Base-by-base conservation (phyloP, 192 early-diverging fungal species). In the Coemansia sp. region DNA sequence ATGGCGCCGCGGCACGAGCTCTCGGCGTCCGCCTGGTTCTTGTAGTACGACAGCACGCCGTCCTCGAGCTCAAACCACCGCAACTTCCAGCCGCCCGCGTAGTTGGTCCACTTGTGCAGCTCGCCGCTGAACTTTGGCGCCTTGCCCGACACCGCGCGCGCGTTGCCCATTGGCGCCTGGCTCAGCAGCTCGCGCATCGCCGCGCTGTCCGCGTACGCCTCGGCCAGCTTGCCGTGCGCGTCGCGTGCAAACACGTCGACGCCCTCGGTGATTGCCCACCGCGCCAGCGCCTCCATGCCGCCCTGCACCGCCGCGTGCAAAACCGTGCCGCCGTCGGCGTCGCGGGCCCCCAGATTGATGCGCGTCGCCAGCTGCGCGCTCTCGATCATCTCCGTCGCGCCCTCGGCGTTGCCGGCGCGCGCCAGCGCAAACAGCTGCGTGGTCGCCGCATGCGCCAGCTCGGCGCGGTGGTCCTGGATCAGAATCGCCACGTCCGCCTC, bases 31-130 rank as follows among this genome's bases (percentile, higher is more conserved):
- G 83, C 83, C 48, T 84, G 76, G 58, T 86, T 83, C 49, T 90
- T 87, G 75, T 85, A 93, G 58, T 93, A 93, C 1, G 86, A 88
- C n/a, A 90, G 65, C 15, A 84, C 85, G 30, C 89, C 86, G 35
- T 86, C 77, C 36, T 90, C 88, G 1, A 93, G 78, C 8, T 87
- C 87, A 62, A 91, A 91, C 81, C 87, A 91, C 27, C 89, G 75
- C 32, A 77, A 62, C 55, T 88, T 85, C 79, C 88, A 93, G 34
- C 91, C 89, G 38, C 80, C 64, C 9, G 87, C 84, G 66, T 89
- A 90, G 75, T 93, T 93, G 49, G 87, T 90, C 89, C 89, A 93
- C 62, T 93, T 93, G 65, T 81, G 62, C 40, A 93, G 80, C 28
- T 59, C 49, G 49, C 69, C 68, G 31, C 64, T 67, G 43, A 71